Evolutionary conservation across 768 basidiomycete genomes (phyloP).

Genomic region (Kwoniella pini): DNA sequence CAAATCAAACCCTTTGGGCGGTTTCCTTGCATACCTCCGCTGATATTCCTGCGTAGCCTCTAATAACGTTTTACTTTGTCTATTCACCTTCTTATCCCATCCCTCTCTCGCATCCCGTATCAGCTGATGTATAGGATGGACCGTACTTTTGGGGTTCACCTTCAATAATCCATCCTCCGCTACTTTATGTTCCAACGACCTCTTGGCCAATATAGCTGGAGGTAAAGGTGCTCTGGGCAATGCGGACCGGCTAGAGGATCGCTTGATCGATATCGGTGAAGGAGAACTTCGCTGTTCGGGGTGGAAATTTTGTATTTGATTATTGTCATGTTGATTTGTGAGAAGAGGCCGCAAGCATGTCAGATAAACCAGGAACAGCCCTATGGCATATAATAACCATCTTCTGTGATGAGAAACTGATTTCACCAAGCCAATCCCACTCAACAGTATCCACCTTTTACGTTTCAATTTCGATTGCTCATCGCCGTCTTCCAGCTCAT

Average conservation of each 20-base stretch:
- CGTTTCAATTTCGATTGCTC: background rate
- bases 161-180: conserved; percentile 38
- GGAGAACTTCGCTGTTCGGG: background rate
- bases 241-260: background rate
- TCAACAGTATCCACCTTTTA: background rate
- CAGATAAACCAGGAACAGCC: background rate
- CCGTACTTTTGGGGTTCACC: conserved; percentile 39
- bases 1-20: conserved; percentile 59
- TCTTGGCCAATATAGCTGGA: conserved; percentile 2
- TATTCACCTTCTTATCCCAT: conserved; percentile 51
- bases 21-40: conserved; percentile 45
- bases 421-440: background rate
- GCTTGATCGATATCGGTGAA: background rate
- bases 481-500: conserved; percentile 7
- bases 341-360: background rate
- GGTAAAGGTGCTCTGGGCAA: conserved; percentile 3
- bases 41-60: conserved; percentile 57
- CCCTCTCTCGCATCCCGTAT: conserved; percentile 39
- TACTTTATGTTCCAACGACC: conserved; percentile 26
- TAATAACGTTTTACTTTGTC: conserved; percentile 55
- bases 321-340: background rate
- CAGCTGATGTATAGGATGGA: conserved; percentile 54
- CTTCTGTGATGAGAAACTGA: background rate
- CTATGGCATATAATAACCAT: conserved; percentile 1
- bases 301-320: background rate